Base-by-base conservation (phyloP, 805 yeast genomes). In the Candida pseudoglaebosa region DNA sequence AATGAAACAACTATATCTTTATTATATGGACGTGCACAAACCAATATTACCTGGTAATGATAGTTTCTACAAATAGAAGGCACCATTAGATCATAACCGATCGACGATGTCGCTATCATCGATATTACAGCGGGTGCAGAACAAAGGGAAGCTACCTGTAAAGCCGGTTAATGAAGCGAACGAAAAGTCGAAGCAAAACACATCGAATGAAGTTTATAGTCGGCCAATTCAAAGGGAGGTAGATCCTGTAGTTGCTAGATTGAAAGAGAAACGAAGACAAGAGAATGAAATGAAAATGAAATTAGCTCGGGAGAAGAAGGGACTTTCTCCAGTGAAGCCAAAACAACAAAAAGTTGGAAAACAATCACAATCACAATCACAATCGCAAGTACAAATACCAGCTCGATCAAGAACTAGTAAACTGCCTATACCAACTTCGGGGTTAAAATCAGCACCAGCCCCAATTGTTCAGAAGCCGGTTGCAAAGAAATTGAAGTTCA, bases 161-260 rank as follows among this genome's bases (percentile, higher is more conserved):
- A 33, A 33, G 15, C 24, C 21, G 4, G 21, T 10, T 12, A 29
- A 15, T 14, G 28, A 33, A 21, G 10, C 14, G 4, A 9, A 8
- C 8, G 18, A 33, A 16, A 26, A 26, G 15, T 5, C 12, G 6
- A 9, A 10, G 5, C 29, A 26, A 5, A 33, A 33, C 12, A 22
- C 20, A 22, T 26, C 24, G 4, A 30, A 35, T 32, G 14, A 17
- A 15, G 15, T 26, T 16, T 14, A 24, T 14, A 5, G 15, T 8
- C 4, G 6, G 6, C 19, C 35, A 10, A 20, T 26, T 18, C 42
- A 38, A 5, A 21, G 28, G n/a, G 28, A 33, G 14, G 28, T 41
- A 10, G 91, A 84, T 52, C 88, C 90, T 0, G 87, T 87, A 3
- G 86, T 84, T 6, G 78, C 77, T 26, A 59, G 83, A 41, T 61